Evolutionary conservation across 2,329 filamentous ascomycete genomes (phyloP).

Genomic region (Gliomastix tumulicola): DNA sequence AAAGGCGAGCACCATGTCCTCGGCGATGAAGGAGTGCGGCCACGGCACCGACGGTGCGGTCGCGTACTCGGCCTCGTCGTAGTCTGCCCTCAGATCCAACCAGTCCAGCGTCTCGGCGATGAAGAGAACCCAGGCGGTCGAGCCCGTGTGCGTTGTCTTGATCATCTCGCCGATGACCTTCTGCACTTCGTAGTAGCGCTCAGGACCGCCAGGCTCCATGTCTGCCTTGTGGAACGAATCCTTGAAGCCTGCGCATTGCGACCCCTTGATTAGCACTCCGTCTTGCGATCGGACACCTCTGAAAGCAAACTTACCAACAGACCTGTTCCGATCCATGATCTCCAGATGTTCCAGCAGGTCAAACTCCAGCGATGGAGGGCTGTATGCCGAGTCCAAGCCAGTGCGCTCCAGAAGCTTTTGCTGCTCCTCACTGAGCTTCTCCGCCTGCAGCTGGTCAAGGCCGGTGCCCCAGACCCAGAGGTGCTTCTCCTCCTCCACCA

Average conservation of each 20-base stretch:
- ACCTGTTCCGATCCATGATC: slow-evolving; percentile 15
- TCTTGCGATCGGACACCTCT: too few species aligned
- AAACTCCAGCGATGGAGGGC: not conserved
- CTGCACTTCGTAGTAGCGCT: slow-evolving; percentile 10
- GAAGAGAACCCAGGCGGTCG: slow-evolving; percentile 14
- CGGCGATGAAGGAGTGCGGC: slow-evolving; percentile 15
- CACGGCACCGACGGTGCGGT: slow-evolving; percentile 10
- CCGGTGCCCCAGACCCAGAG: slow-evolving; percentile 14
- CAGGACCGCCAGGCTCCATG: slow-evolving; percentile 13
- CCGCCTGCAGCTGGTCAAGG: slow-evolving; percentile 6
- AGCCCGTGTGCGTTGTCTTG: slow-evolving; percentile 2
- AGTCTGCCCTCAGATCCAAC: slow-evolving; percentile 10
- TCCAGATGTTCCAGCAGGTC: slow-evolving; percentile 8
- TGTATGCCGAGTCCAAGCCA: slow-evolving; percentile 2
- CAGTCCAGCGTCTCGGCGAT: slow-evolving; percentile 13
- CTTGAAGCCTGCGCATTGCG: slow-evolving; percentile 12
- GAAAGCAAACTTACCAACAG: slow-evolving; percentile 12
- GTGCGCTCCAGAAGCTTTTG: slow-evolving; percentile 7
- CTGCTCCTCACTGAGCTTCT: not conserved
- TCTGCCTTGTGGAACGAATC: slow-evolving; percentile 16
- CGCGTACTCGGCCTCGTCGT: slow-evolving; percentile 6
- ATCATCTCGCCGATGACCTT: slow-evolving; percentile 11
- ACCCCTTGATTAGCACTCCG: not conserved
- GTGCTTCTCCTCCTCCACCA: too few species aligned
- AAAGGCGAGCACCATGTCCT: slow-evolving; percentile 16